A percentile compares a stretch with the other conserved stretches of the same genome.
Conservation (phyloP, 2,329 filamentous ascomycete genomes). For the Ustulina deusta region DNA sequence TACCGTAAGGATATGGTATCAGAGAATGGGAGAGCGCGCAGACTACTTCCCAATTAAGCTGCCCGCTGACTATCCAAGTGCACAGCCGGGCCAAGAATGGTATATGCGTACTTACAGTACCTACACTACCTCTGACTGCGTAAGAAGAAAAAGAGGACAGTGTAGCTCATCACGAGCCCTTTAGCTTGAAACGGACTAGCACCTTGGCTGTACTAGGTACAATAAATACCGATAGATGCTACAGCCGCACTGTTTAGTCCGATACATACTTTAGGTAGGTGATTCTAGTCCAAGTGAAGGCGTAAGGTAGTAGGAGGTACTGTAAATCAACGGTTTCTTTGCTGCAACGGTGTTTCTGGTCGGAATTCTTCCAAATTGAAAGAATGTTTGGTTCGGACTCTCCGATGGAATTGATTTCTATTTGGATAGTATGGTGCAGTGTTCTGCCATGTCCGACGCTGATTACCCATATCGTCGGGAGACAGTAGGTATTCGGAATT, state of each 20-base stretch:
- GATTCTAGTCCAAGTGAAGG: too few relatives aligned
- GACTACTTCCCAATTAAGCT: conserved; percentile 39
- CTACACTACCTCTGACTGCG: not conserved
- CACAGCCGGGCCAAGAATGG: conserved; percentile 12
- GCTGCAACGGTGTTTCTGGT: conserved; percentile 13
- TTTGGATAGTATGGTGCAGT: too few relatives aligned
- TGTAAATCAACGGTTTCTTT: not conserved
- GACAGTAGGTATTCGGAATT: not conserved
- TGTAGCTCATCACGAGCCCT: conserved; percentile 23
- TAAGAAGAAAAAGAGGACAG: conserved; percentile 5
- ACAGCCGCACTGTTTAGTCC: too few relatives aligned
- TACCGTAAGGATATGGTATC: not conserved
- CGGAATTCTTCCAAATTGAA: conserved; percentile 28
- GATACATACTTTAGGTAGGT: too few relatives aligned
- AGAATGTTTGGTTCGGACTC: conserved; percentile 13
- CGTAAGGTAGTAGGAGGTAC: too few relatives aligned
- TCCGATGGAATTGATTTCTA: not conserved
- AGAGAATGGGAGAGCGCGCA: not conserved
- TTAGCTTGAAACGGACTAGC: conserved; percentile 28
- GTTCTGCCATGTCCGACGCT: not conserved
- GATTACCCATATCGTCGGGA: not conserved
- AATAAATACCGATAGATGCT: not conserved
- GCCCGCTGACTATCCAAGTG: conserved; percentile 34
- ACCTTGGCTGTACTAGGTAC: conserved; percentile 9
- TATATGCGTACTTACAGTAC: not conserved